Base-by-base conservation (phyloP, 345 rosid genomes). In the Xanthoceras sorbifolium region DNA sequence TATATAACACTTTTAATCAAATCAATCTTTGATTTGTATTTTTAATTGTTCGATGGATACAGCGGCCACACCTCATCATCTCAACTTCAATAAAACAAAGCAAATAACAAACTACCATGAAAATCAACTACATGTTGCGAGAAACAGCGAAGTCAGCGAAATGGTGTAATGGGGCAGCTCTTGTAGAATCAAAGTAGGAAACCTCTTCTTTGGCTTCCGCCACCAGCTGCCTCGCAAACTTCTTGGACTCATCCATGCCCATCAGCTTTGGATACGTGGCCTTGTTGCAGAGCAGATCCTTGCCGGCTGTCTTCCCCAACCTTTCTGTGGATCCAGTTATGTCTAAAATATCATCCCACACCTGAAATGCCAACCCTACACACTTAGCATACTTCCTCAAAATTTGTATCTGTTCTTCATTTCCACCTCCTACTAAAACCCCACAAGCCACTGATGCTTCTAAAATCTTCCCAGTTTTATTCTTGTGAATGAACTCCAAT, bases 391-490 rank as follows among this genome's bases (percentile, higher is more conserved):
- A 85, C 72, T 77, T 82, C 31, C 82, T 72, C 25, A 82, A 72
- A 7, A 68, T 80, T 65, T 85, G 84, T 0, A 85, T 62, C 0
- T 75, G 73, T 3, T 26, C 55, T 40, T 1, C 32, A 6, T 65
- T 80, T 4, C 76, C 87, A 1, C 82, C 87, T 15, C 88, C 84
- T 40, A 82, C 1, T n/a, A 82, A 80, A 0, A 79, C 86, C 4
- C 86, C 88, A 4, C 82, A 69, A 3, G 80, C 86, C 4, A 73
- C 79, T 15, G 84, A 60, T 0, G 86, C 86, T 76, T 82, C 88
- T 34, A 85, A 1, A 22, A 85, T 80, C 76, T 72, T 80, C 0
- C 82, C 86, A 0, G 85, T 76, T 70, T 86, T 86, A 55, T 81
- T 85, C 25, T 74, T 66, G 62, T 78, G 85, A 65, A 83, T 86